Evolutionary conservation across 1,284 basidiomycete species (phyloP).

Genomic region (Puccinia triticina): DNA sequence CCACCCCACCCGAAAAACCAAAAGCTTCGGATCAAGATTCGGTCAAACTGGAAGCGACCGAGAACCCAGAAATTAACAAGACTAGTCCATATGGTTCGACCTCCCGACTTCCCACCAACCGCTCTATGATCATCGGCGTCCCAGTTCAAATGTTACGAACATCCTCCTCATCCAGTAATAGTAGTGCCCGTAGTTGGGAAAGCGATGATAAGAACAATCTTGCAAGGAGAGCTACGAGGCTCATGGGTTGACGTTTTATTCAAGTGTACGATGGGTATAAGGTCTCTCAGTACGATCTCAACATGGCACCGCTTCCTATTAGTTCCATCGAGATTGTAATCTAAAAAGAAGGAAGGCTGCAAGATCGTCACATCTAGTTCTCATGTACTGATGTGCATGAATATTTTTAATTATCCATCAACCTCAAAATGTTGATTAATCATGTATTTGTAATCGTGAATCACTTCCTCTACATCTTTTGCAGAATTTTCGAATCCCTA

Average conservation of each 20-base stretch:
- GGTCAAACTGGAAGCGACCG: not conserved
- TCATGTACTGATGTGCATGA: too few species aligned
- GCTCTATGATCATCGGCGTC: slow-evolving; percentile 30
- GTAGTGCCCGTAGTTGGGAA: slow-evolving; percentile 15
- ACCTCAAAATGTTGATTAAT: too few species aligned
- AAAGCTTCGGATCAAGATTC: not conserved
- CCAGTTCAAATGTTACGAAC: slow-evolving; percentile 31
- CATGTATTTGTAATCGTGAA: too few species aligned
- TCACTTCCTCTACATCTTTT: too few species aligned
- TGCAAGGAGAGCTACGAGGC: slow-evolving; percentile 4
- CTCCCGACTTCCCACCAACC: slow-evolving; percentile 20
- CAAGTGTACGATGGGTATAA: not conserved
- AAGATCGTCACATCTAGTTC: too few species aligned
- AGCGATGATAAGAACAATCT: slow-evolving; percentile 7
- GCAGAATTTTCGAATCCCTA: too few species aligned
- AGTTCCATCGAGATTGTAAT: too few species aligned
- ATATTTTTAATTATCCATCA: too few species aligned
- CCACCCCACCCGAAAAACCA: not conserved
- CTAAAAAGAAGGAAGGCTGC: too few species aligned
- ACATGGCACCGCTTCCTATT: not conserved
- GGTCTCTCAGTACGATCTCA: not conserved
- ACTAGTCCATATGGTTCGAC: not conserved
- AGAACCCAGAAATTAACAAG: not conserved
- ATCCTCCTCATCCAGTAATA: slow-evolving; percentile 24
- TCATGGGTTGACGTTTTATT: not conserved